These are phyloP conservation scores for Haberlea rhodopensis DNA, from an alignment of 257 asterid genomes.

Conservation along the genomic window DNA sequence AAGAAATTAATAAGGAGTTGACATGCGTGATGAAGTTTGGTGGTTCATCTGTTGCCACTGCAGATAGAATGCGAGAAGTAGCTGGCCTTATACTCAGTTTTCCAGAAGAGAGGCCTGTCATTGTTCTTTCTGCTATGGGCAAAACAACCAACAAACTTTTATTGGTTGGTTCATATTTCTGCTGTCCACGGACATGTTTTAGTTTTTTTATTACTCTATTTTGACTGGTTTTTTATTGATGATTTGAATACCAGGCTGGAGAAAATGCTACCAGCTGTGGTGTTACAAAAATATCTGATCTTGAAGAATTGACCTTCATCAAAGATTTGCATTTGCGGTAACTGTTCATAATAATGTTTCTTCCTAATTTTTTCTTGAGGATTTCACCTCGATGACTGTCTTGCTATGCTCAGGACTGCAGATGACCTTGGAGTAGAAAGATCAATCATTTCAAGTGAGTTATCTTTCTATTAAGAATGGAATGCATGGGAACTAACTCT, in stretches of 20 bases:
- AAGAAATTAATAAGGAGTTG: constrained; percentile 33
- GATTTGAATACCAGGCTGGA: constrained; percentile 59
- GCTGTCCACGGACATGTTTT: background rate
- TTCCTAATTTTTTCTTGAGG: background rate
- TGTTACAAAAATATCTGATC: constrained; percentile 61
- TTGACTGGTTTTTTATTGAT: constrained; percentile 1
- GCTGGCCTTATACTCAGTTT: constrained; percentile 55
- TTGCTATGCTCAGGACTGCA: constrained; percentile 51
- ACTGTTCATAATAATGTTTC: background rate
- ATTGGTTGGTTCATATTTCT: constrained; percentile 23
- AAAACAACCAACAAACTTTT: constrained; percentile 59
- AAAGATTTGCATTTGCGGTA: constrained; percentile 74
- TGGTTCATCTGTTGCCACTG: constrained; percentile 61
- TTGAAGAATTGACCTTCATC: constrained; percentile 59
- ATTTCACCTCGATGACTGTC: constrained; percentile 17
- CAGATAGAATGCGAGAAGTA: constrained; percentile 54
- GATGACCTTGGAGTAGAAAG: constrained; percentile 74
- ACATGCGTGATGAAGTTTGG: constrained; percentile 68
- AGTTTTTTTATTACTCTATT: background rate
- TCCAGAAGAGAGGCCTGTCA: constrained; percentile 59
- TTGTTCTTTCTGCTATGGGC: constrained; percentile 74
- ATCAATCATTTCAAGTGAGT: constrained; percentile 61
- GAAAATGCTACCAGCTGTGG: constrained; percentile 85
- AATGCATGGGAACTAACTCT: background rate
- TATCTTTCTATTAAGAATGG: constrained; percentile 2